Base-by-base conservation (phyloP, 2,329 filamentous ascomycete genomes). In the Cladosporium sp. region DNA sequence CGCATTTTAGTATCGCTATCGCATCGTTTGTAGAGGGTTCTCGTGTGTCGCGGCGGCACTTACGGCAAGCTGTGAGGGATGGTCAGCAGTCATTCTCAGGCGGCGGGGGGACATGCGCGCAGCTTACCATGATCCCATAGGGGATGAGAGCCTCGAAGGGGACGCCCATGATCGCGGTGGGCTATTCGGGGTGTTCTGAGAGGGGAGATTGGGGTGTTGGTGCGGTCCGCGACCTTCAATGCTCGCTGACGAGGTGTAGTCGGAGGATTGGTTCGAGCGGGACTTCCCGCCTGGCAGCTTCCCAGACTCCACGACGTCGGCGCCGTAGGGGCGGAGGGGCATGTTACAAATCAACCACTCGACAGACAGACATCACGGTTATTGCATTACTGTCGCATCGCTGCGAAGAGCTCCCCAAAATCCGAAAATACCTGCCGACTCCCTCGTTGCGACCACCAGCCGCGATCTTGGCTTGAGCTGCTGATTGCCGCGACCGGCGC, bases 121-220 rank as follows among this genome's bases (percentile, higher is more conserved):
- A 49, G 11, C 43, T 31, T 52, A 45, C 46, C 71, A 83, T 81
- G 66, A 85, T 79, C 61, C 75, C 82, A 67, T 84, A 84, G 45
- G 82, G 82, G 62, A 85, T 66, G 60, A 85, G 70, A 59, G 82
- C 77, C 72, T 85, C 82, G 68, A 85, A 85, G 42, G 82, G 82
- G 57, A 85, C 79, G 70, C 80, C 81, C 82, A 84, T 84, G 59
- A 58, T 74, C 65, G 63, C 56, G 52, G 51, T 52, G 19, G 53
- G 13, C n/a, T 43, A 2, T 32, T 18, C 8, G 22, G 19, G 38
- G 32, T 50, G 46, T 8, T 22, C 38, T 50, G 40, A 7, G 40
- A 50, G 48, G 32, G 48, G 48, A 50, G 48, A 50, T 43, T 35
- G 48, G n/a, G 16, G 46, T 49, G 38, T 14, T 37, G 40, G 48